Evolutionary conservation across 2,329 filamentous ascomycete genomes (phyloP), one percentile per base, ranked within the genome.

Genomic region (Aspergillus nomiae): DNA sequence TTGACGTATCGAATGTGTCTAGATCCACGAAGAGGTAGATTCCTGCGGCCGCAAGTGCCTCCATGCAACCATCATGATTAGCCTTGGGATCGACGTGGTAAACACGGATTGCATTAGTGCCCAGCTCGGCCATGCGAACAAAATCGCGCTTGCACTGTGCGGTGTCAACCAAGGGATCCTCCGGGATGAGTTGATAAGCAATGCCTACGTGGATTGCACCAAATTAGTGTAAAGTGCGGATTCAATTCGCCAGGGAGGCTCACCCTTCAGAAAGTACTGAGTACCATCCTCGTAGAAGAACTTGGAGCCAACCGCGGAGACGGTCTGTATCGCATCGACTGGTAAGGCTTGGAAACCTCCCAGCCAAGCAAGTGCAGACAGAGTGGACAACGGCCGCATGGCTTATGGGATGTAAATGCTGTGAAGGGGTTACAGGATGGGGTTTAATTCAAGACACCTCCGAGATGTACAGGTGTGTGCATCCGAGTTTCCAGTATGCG

Each of bases 11-110:
- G 67, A 82, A 83, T 62, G 78, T 81, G 67, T 82, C 94, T 64
- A 97, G 84, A 77, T 97, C 93, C 56, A 96, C 85, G 74, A 94
- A 89, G 59, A 92, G 79, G 75, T 96, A 96, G 75, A 97, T 94
- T 62, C 91, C 91, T 48, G 88, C 90, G 70, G 92, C 87, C 14
- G 87, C 88, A 74, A 97, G 92, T 1, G 88, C 89, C 59, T 83
- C 83, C 92, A 97, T 96, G 81, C 92, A 97, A 24, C 84, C 89
- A 62, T 86, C 83, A 77, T 97, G 94, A 74, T 94, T 82, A 36
- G 81, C 87, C 3, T 79, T 76, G 2, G 91, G 81, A 71, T 96
- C 89, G 65, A 97, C 92, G 73, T 96, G 92, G 78, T 97, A 97
- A 63, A 95, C 90, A 62, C 93, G 91, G 72, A 96, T 92, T 34